Percentiles rank a stretch among this genome's conserved stretches.
Evolutionary conservation across 768 basidiomycete species (phyloP).

Genomic region (Rhizopogon salebrosus): DNA sequence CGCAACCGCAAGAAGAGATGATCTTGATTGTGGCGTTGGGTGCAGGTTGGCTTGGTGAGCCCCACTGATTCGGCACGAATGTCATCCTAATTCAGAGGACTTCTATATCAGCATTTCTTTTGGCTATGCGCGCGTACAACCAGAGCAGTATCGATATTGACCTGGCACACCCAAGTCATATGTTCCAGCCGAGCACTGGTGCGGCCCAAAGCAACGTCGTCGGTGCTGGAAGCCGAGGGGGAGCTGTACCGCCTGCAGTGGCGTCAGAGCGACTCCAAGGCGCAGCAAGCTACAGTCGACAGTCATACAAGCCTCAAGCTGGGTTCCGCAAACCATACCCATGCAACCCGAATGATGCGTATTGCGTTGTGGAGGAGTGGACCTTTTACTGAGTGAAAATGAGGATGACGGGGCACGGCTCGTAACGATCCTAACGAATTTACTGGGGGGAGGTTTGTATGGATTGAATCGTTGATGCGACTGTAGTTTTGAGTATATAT

Average conservation of each 20-base stretch:
- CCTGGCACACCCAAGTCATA: constrained; percentile 22
- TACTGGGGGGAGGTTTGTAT: neutral
- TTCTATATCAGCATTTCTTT: constrained; percentile 30
- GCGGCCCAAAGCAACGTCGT: constrained; percentile 29
- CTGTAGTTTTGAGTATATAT: constrained; percentile 13
- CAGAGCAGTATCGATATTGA: constrained; percentile 26
- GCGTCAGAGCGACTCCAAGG: constrained; percentile 12
- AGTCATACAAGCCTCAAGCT: constrained; percentile 23
- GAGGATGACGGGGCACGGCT: neutral
- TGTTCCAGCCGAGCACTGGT: constrained; percentile 30
- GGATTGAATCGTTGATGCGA: neutral
- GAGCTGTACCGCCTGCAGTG: constrained; percentile 14
- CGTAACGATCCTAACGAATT: neutral
- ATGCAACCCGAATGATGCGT: constrained; percentile 54
- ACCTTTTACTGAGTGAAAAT: constrained; percentile 35
- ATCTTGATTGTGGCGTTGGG: constrained; percentile 67
- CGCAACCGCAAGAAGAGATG: constrained; percentile 70
- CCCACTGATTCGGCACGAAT: neutral
- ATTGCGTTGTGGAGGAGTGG: constrained; percentile 73
- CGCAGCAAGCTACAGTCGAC: constrained; percentile 13
- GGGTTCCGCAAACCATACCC: constrained; percentile 40
- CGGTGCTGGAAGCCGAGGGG: constrained; percentile 25
- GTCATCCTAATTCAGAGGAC: neutral
- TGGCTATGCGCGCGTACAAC: constrained; percentile 36
- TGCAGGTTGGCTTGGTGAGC: constrained; percentile 72